Base-by-base conservation (phyloP, 805 yeast species). In the Monosporozyma servazzii region DNA sequence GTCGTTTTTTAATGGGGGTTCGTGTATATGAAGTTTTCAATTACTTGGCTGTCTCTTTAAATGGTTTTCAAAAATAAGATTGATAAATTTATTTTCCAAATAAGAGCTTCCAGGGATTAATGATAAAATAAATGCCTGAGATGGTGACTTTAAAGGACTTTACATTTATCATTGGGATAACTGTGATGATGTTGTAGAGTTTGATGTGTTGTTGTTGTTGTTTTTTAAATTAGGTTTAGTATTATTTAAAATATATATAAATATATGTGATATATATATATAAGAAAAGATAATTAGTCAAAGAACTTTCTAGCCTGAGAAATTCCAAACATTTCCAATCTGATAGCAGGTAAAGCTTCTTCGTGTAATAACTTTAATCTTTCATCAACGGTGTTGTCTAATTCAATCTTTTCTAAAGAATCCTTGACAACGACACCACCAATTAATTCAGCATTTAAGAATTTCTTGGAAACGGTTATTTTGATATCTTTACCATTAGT, bases 361-460 rank as follows among this genome's bases (percentile, higher is more conserved):
- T 86, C 86, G 39, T 86, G 78, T 62, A 93, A 77, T 55, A 93
- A 72, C 62, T 83, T 79, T 64, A 93, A 80, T 73, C 99, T 87
- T 75, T 90, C 97, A 64, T 89, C 96, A 63, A 93, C 78, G 47
- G 99, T 90, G 75, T 93, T 93, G 72, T 87, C 77, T 51, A 93
- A 88, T 61, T 85, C 90, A 58, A 93, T 89, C 72, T 86, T 88
- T 50, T 95, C 95, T 43, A 78, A 68, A 37, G 78, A 78, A 65
- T 86, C 86, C 51, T 78, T 68, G 47, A 88, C 76, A 46, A 88
- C 70, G 40, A 82, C 88, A 66, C 99, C 99, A 57, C 99, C 99
- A 51, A 71, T 59, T 56, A 74, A 64, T 48, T 81, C 83, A 45
- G 80, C 76, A 57, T 76, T 77, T 65, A 93, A 77, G 67, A 70